Evolutionary conservation across 1,284 basidiomycete genomes (phyloP), one percentile per base, ranked within the genome.

Genomic region (Trichosporon ovoides): DNA sequence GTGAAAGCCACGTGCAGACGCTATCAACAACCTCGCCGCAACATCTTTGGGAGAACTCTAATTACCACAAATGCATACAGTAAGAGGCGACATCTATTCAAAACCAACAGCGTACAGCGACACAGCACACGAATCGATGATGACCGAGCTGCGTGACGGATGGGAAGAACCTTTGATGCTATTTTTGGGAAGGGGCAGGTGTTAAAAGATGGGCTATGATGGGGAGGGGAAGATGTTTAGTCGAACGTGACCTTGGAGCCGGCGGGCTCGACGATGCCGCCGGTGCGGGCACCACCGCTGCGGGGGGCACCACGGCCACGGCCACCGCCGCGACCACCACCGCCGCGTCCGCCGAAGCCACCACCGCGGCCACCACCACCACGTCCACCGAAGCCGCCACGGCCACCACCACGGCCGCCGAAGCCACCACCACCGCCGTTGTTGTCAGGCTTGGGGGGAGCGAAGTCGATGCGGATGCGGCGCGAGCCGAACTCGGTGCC

Each of bases 401-500:
- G 62, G 20, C 67, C 70, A 20, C 80, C 73, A 52, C 80, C 79
- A 55, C 78, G 76, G 19, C 58, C 48, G 24, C 67, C 62, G 38
- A 65, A 60, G 28, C 68, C 65, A 43, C 66, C 52, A 19, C 70
- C 64, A 36, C 71, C 68, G 7, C 70, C 60, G 19, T 66, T 58
- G 60, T 78, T 79, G 60, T 79, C 78, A 67, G 87, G 85, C 69
- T 91, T 83, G 9, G 94, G 93, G 66, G 89, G 88, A 31, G 91
- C 91, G 78, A 84, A 98, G 80, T 98, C 95, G 53, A 98, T 77
- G 60, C 95, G 84, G 63, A 96, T 80, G 36, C 80, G 72, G 54
- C 96, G 85, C 7, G 94, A 94, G 38, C 87, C 89, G 53, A 98
- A 82, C 62, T 94, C 89, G 62, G 82, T 78, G 52, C 91, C 91